Evolutionary conservation across 2,329 filamentous ascomycete species (phyloP), one percentile per base, ranked within the genome.

Genomic region (Atkinsonella texensis): DNA sequence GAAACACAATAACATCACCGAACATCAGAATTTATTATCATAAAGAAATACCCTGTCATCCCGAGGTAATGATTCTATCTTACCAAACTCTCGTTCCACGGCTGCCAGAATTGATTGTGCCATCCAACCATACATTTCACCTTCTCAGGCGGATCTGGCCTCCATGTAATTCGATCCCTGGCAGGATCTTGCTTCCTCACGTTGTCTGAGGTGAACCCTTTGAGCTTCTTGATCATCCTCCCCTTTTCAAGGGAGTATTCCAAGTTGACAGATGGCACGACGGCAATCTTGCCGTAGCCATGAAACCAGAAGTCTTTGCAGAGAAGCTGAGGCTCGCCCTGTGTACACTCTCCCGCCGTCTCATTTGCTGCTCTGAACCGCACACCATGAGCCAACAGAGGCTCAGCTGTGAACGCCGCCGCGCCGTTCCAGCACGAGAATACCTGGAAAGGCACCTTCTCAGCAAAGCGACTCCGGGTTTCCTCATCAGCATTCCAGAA

Each of bases 341-440:
- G 71, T 10, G 60, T 65, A 52, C 78, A 82, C 58, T 81, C 79
- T 2, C 60, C 66, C 8, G 52, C 49, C 3, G 55, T 47, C 9
- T 51, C 43, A 6, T 52, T 53, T 1, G 55, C 57, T 15, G 63
- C 57, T 1, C 79, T 68, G 57, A 82, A 81, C 5, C 59, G 39
- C 18, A 80, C 60, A 10, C 64, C 65, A 0, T 64, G 62, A 0
- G 65, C 63, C 4, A 78, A 52, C 9, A 81, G 59, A 0, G 76
- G 74, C 41, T 64, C 62, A 0, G 76, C 77, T 0, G 64, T 65
- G 49, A 81, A 72, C 0, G 69, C 71, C 0, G 69, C 68, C 0
- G 73, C 75, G 2, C 79, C 80, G 53, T 81, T 81, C 79, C 79
- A 82, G 60, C 80, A 83, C 1, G 77, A 62, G 53, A 79, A 82